phyloP scores from a whole-genome alignment of 2,329 filamentous ascomycete genomes.

The Pseudogymnoascus sp. region DNA sequence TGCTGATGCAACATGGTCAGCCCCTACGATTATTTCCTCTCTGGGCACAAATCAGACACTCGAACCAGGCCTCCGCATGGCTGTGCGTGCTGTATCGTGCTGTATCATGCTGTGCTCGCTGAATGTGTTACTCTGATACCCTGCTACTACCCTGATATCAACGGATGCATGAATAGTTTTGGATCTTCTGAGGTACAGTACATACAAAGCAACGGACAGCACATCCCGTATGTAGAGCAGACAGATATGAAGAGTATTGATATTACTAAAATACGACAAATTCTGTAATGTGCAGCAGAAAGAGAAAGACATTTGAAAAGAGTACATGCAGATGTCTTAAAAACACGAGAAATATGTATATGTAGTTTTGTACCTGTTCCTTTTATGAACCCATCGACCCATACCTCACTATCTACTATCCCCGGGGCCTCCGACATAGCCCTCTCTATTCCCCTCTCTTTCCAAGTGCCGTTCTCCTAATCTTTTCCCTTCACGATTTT shows the following conservation, averaged over 20 bases:
- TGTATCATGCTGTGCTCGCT: neutral
- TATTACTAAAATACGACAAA: slow-evolving; percentile 3
- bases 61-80: slow-evolving; percentile 4
- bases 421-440: slow-evolving; percentile 3
- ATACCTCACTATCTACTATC: neutral
- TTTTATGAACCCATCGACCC: neutral
- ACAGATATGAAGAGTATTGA: neutral
- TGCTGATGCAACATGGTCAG: neutral
- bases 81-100: neutral
- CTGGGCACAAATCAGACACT: neutral
- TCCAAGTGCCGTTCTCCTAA: neutral
- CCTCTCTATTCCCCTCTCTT: neutral
- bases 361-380: slow-evolving; percentile 3
- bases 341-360: neutral
- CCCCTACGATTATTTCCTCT: slow-evolving; percentile 6
- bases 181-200: neutral
- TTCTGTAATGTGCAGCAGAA: neutral
- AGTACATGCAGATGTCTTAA: slow-evolving; percentile 4
- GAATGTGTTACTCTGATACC: neutral
- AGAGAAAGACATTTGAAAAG: neutral
- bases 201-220: neutral
- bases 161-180: slow-evolving; percentile 2
- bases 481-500: neutral
- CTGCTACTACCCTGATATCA: neutral
- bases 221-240: neutral